Evolutionary conservation across 768 basidiomycete species (phyloP).

Genomic region (Russula sp.): DNA sequence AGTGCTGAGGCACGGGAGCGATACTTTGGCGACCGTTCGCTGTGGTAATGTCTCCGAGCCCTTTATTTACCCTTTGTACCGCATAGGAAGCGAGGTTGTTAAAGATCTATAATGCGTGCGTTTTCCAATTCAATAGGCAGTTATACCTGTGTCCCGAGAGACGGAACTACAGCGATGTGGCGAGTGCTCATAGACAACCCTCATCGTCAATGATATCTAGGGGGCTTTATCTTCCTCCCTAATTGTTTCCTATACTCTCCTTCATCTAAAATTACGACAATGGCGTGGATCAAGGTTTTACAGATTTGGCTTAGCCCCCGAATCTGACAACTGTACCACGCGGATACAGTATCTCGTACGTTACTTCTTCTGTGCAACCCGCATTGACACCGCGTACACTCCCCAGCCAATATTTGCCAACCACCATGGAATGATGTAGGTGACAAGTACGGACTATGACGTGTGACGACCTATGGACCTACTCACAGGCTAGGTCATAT

Average conservation of each 20-base stretch:
- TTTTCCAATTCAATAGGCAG: background rate
- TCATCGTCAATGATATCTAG: background rate
- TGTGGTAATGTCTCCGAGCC: constrained; percentile 27
- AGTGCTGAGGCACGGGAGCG: constrained; percentile 59
- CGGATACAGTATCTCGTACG: background rate
- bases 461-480: background rate
- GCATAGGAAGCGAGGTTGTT: background rate
- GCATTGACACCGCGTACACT: background rate
- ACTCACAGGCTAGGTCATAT: background rate
- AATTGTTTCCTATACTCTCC: background rate
- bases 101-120: background rate
- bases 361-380: background rate
- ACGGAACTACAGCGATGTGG: background rate
- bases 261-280: background rate
- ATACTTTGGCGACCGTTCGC: constrained; percentile 45
- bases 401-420: background rate
- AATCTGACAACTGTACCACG: background rate
- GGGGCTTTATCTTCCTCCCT: background rate
- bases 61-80: background rate
- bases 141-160: background rate
- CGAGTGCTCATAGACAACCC: background rate
- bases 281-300: background rate
- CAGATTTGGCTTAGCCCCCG: background rate
- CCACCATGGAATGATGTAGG: too few species aligned
- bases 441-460: background rate